Conservation (phyloP, 345 rosid species). For the Eutrema heterophyllum region DNA sequence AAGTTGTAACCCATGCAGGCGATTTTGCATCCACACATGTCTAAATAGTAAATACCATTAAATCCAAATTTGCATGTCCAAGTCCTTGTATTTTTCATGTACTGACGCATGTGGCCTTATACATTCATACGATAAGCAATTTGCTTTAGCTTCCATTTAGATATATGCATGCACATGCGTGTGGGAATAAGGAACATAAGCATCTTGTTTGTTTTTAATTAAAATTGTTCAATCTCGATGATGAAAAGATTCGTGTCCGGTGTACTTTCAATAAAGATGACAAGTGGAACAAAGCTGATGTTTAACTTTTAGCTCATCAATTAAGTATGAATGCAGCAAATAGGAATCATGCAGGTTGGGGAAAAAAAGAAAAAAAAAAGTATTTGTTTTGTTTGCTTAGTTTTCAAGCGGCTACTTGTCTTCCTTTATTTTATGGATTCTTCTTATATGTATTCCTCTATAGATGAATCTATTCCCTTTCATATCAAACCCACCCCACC, state of each 20-base stretch:
- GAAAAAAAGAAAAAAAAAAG: neutral
- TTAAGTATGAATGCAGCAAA: slow-evolving; percentile 5
- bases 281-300: slow-evolving; percentile 27
- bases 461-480: slow-evolving; percentile 23
- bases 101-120: slow-evolving; percentile 16
- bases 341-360: slow-evolving; percentile 13
- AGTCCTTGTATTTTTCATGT: neutral
- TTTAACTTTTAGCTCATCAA: slow-evolving; percentile 27
- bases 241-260: slow-evolving; percentile 24
- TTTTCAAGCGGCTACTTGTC: slow-evolving; percentile 19
- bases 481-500: neutral
- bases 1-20: slow-evolving; percentile 27
- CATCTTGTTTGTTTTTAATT: neutral
- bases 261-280: slow-evolving; percentile 16
- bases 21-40: slow-evolving; percentile 12
- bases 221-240: neutral
- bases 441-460: neutral
- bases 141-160: neutral
- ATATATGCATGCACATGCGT: slow-evolving; percentile 18
- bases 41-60: neutral
- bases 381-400: slow-evolving; percentile 21
- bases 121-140: neutral
- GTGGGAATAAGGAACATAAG: slow-evolving; percentile 15
- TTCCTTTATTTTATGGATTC: slow-evolving; percentile 15
- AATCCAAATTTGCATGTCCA: neutral